These are phyloP conservation scores for Diphasiastrum complanatum DNA, from an alignment of 83 land plant genomes.

Conservation along the genomic window DNA sequence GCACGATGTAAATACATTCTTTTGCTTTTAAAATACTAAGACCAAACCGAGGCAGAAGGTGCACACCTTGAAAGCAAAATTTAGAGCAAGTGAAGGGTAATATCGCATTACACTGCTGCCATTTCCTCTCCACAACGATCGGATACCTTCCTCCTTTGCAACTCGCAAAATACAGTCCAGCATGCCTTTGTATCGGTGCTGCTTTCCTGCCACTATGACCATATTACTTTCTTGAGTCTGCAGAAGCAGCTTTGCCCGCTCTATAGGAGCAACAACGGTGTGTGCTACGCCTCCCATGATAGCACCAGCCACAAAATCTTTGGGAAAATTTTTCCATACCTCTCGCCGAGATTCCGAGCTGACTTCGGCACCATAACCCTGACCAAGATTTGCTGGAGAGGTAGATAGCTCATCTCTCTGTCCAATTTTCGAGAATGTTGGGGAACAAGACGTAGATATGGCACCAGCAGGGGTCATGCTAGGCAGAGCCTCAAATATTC, in stretches of 20 bases:
- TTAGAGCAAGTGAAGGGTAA: constrained; percentile 3
- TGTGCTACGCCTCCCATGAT: constrained; percentile 5
- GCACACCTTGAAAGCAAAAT: constrained; percentile 10
- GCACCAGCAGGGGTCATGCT: too few species aligned
- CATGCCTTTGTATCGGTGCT: constrained; percentile 9
- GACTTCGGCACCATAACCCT: too few species aligned
- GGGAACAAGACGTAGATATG: too few species aligned
- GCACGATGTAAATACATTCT: too few species aligned
- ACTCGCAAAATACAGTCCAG: constrained; percentile 2
- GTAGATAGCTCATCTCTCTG: too few species aligned
- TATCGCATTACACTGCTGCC: constrained; percentile 11
- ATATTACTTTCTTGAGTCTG: constrained; percentile 4
- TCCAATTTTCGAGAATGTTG: too few species aligned
- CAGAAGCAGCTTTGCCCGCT: constrained; percentile 5
- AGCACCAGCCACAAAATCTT: constrained; percentile 1
- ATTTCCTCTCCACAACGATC: constrained; percentile 3
- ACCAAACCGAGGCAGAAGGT: too few species aligned
- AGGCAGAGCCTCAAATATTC: too few species aligned
- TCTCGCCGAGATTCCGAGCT: too few species aligned
- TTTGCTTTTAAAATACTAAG: too few species aligned
- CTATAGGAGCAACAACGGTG: constrained; percentile 6
- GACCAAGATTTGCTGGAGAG: too few species aligned
- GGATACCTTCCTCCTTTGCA: constrained; percentile 6
- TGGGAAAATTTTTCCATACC: constrained; percentile 9
- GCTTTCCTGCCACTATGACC: constrained; percentile 1